A percentile compares a stretch with the other conserved stretches of the same genome.
These are phyloP conservation scores for Lactifluus piperatus DNA, from an alignment of 768 basidiomycete species.

Conservation along the genomic window DNA sequence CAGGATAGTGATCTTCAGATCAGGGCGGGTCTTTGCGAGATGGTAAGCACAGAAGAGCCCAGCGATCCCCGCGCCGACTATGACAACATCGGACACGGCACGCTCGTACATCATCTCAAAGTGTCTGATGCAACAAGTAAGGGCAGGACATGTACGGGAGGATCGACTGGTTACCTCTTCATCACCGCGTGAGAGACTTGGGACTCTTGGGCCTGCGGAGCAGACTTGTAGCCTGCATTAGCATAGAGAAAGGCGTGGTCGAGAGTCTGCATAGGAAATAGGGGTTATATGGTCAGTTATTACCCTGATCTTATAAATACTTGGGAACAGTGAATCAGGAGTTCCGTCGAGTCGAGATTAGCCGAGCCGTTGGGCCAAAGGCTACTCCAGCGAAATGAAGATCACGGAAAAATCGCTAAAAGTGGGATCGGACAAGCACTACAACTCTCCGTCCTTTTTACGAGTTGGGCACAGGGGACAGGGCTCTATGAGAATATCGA, in stretches of 20 bases:
- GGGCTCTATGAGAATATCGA: neutral
- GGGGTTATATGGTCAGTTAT: neutral
- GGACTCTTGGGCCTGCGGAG: constrained; percentile 60
- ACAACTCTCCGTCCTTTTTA: neutral
- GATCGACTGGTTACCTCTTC: constrained; percentile 38
- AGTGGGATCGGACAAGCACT: neutral
- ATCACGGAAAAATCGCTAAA: neutral
- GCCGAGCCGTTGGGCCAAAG: no score
- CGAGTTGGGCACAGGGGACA: neutral
- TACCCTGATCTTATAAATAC: neutral
- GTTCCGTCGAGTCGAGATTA: neutral
- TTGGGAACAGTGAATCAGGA: neutral
- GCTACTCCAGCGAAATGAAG: no score
- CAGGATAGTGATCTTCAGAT: constrained; percentile 56
- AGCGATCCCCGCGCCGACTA: constrained; percentile 60
- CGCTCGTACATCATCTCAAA: constrained; percentile 67
- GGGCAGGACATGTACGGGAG: neutral
- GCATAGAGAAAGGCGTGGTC: constrained; percentile 19
- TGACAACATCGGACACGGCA: constrained; percentile 67
- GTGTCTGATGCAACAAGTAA: constrained; percentile 37
- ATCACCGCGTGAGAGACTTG: constrained; percentile 74
- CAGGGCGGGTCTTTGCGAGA: constrained; percentile 56
- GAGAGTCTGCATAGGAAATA: neutral
- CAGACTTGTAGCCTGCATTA: constrained; percentile 53
- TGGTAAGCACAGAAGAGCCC: constrained; percentile 70